Base-by-base conservation (phyloP, 2,329 filamentous ascomycete genomes). In the Torrubiella hemipterigena region DNA sequence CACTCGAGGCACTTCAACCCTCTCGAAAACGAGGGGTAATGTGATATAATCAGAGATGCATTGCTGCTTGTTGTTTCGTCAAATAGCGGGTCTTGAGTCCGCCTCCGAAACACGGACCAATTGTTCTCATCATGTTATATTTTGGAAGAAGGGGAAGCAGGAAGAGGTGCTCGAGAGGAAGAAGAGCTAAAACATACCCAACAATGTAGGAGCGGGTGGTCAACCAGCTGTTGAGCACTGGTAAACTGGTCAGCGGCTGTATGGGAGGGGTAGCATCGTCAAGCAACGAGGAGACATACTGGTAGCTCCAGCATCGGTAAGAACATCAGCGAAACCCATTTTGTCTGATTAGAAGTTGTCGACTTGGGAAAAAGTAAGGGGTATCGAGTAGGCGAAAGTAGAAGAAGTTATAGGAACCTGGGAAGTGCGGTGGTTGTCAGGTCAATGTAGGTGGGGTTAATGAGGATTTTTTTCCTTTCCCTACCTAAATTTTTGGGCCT, bases 101-200 rank as follows among this genome's bases (percentile, higher is more conserved):
- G 77, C 79, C 56, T 89, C 81, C 73, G 83, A 77, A 89, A 91
- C 82, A 89, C 81, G 82, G 83, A 89, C 83, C 81, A 87, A 87
- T 77, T 68, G 68, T 70, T 81, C 69, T 87, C 82, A 86, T 87
- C 81, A 58, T 44, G 36, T 35, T 18, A 21, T 17, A 15, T 17
- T 13, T 25, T 17, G 14, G 26, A 32, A 14, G 10, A 29, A 28
- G 13, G 15, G 25, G 29, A 17, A 15, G 24, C 17, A 17, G 5
- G 24, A 23, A 5, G 15, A 28, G 21, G 13, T 19, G 31, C 17
- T 28, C 13, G 9, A 17, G 16, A 9, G 26, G 27, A 36, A 33
- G 24, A 29, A 29, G 32, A 27, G 28, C 14, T 20, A 27, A 26
- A 34, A 75, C 82, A 56, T 79, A 87, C 82, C 82, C 82, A 63